A percentile compares a stretch with the other conserved stretches of the same genome.
phyloP scores from a whole-genome alignment of 306 rosid species.

The Quercus dentata region DNA sequence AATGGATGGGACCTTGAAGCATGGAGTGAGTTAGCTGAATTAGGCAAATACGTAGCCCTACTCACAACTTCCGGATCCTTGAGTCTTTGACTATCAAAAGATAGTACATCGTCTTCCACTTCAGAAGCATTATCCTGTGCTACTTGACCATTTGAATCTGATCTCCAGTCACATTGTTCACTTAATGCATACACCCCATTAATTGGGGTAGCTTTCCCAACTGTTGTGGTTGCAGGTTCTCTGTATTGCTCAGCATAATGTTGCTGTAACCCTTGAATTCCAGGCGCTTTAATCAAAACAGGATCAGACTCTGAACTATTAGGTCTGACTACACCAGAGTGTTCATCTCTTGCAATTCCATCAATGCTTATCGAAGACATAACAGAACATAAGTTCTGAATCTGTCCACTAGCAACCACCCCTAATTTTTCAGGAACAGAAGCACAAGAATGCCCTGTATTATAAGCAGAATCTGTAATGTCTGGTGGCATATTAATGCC shows the following conservation, averaged over 20 bases:
- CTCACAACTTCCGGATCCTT: constrained; percentile 78
- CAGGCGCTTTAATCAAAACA: constrained; percentile 30
- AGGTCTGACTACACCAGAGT: constrained; percentile 32
- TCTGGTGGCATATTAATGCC: constrained; percentile 25
- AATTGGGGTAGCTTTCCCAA: constrained; percentile 30
- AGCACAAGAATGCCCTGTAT: constrained; percentile 38
- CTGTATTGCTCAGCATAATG: constrained; percentile 34
- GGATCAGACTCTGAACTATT: constrained; percentile 39
- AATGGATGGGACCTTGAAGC: constrained; percentile 27
- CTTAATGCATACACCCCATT: constrained; percentile 32
- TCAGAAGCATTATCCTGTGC: constrained; percentile 33
- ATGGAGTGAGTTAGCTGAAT: constrained; percentile 34
- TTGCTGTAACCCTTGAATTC: constrained; percentile 35
- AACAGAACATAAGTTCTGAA: constrained; percentile 47
- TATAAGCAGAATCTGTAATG: constrained; percentile 24
- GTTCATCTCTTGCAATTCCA: constrained; percentile 33
- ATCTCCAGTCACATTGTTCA: constrained; percentile 45
- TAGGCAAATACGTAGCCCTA: constrained; percentile 47
- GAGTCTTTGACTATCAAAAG: constrained; percentile 71
- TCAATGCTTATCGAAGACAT: constrained; percentile 41
- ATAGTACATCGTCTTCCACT: constrained; percentile 70
- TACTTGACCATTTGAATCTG: constrained; percentile 34
- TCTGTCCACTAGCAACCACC: constrained; percentile 30
- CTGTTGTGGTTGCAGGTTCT: constrained; percentile 25
- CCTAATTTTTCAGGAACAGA: constrained; percentile 36